Evolutionary conservation across 805 yeast species (phyloP).

Genomic region (Ogataea kodamae): DNA sequence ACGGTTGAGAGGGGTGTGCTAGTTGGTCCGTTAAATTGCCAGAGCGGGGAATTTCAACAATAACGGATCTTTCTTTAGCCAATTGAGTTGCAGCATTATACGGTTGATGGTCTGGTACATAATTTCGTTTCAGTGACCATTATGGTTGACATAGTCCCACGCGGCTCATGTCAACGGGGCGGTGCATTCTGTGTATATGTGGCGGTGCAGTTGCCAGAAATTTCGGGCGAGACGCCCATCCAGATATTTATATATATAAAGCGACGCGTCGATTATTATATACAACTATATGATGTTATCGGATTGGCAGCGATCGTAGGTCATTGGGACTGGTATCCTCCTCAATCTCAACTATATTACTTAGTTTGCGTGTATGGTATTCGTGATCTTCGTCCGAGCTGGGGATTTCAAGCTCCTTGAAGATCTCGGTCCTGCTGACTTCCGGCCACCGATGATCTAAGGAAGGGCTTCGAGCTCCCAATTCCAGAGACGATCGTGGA

Average conservation of each 20-base stretch:
- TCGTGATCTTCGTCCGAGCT: conserved; percentile 17
- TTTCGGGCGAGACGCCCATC: conserved; percentile 7
- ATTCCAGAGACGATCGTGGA: conserved; percentile 26
- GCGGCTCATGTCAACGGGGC: conserved; percentile 6
- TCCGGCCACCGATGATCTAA: conserved; percentile 30
- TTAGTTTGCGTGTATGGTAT: conserved; percentile 12
- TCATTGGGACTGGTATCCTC: conserved; percentile 11
- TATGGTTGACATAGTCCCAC: conserved; percentile 1
- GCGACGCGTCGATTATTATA: conserved; percentile 5
- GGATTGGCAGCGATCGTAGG: conserved; percentile 2
- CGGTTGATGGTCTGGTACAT: no score
- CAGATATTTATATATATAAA: no score
- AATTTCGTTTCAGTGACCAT: no score
- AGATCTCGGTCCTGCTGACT: conserved; percentile 22
- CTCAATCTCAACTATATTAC: conserved; percentile 20
- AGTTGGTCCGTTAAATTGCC: background rate
- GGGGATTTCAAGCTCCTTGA: conserved; percentile 15
- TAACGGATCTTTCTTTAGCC: no score
- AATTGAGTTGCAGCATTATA: no score
- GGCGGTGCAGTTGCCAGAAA: conserved; percentile 11
- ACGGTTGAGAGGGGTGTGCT: background rate
- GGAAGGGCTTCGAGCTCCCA: conserved; percentile 26
- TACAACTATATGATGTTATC: conserved; percentile 1
- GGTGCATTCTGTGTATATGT: conserved; percentile 2
- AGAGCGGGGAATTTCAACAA: background rate